Evolutionary conservation across 2,329 filamentous ascomycete genomes (phyloP).

Genomic region (Coniochaeta prunicola): DNA sequence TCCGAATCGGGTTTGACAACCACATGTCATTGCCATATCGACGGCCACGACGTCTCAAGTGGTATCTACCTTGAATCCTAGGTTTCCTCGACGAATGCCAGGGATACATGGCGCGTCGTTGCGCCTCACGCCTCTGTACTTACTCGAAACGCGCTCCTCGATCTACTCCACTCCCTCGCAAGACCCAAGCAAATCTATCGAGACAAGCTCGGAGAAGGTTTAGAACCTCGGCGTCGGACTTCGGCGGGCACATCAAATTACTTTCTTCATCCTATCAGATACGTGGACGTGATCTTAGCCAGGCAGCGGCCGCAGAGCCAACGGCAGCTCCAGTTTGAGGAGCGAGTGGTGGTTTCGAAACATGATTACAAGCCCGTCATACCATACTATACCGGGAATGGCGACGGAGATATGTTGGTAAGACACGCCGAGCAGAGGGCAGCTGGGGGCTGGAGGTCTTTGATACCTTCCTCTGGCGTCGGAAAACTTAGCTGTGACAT

Average conservation of each 20-base stretch:
- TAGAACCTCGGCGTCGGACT: not conserved
- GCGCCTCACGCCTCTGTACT: not conserved
- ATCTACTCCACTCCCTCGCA: not conserved
- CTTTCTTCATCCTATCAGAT: not conserved
- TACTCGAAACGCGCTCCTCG: not conserved
- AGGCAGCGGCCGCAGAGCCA: not conserved
- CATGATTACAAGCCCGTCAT: not conserved
- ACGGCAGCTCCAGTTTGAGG: not conserved
- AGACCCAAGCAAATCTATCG: not conserved
- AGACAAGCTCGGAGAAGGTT: not conserved
- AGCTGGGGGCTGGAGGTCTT: not conserved
- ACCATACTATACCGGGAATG: not conserved
- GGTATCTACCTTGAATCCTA: not conserved
- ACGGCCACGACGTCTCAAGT: slow-evolving; percentile 7
- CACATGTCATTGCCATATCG: slow-evolving; percentile 11
- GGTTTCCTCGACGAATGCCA: not conserved
- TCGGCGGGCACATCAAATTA: not conserved
- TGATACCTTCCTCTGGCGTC: not conserved
- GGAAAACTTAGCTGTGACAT: not conserved
- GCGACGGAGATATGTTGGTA: not conserved
- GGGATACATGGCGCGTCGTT: not conserved
- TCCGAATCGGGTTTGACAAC: slow-evolving; percentile 18
- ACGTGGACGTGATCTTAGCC: not conserved
- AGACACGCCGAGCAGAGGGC: not conserved
- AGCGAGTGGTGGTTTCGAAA: not conserved